Percentiles rank a stretch among this genome's conserved stretches.
Conservation (phyloP, 345 rosid species). For the Pelargonium nanum region DNA sequence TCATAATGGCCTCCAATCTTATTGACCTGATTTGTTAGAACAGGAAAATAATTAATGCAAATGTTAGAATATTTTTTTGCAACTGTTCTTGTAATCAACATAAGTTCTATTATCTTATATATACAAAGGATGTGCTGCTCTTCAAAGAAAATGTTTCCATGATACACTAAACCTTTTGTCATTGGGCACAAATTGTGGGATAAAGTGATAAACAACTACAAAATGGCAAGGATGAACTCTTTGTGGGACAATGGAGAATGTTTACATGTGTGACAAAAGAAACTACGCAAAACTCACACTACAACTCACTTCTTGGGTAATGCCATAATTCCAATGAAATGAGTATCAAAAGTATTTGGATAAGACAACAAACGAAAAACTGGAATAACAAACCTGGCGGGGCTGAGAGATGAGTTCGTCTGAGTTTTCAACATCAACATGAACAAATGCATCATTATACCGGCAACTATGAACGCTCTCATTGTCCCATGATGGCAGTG, state of each 20-base stretch:
- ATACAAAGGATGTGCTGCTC: too few relatives aligned
- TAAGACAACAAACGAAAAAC: not conserved
- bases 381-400: conserved; percentile 12
- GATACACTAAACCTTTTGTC: too few relatives aligned
- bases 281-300: too few relatives aligned
- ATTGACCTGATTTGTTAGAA: conserved; percentile 14
- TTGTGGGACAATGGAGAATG: too few relatives aligned
- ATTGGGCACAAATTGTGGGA: too few relatives aligned
- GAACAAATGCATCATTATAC: conserved; percentile 12
- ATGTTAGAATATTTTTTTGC: not conserved
- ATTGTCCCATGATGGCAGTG: conserved; percentile 16
- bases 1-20: conserved; percentile 27
- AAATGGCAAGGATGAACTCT: too few relatives aligned
- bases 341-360: not conserved
- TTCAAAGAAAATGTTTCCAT: too few relatives aligned
- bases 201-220: too few relatives aligned
- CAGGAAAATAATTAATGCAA: conserved; percentile 3
- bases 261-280: too few relatives aligned
- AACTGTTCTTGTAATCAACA: too few relatives aligned
- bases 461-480: conserved; percentile 12
- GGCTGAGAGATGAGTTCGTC: conserved; percentile 25
- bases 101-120: too few relatives aligned
- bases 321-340: not conserved
- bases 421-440: conserved; percentile 15
- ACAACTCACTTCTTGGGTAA: too few relatives aligned